Conservation (phyloP, 345 rosid species). For the Kandelia obovata region DNA sequence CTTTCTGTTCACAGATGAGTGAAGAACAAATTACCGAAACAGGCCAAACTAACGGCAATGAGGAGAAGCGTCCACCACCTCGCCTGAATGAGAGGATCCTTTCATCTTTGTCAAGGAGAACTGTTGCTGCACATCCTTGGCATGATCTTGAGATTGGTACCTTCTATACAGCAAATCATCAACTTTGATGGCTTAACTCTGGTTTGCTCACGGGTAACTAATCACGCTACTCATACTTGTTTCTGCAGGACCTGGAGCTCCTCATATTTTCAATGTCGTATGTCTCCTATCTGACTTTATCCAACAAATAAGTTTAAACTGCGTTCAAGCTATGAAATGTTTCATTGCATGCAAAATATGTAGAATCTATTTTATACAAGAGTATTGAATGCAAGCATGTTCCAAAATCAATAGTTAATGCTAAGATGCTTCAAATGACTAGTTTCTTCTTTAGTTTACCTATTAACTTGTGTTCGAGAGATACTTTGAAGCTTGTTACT, state of each 20-base stretch:
- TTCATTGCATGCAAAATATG: too few relatives aligned
- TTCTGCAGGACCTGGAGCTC: slow-evolving; percentile 86
- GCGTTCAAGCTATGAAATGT: background rate
- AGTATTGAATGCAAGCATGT: background rate
- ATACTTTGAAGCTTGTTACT: background rate
- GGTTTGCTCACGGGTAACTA: slow-evolving; percentile 10
- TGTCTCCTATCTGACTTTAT: slow-evolving; percentile 10
- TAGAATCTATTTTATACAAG: background rate
- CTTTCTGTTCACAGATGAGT: slow-evolving; percentile 24
- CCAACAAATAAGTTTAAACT: background rate
- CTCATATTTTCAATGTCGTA: slow-evolving; percentile 46
- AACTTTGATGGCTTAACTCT: slow-evolving; percentile 3
- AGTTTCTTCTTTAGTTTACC: background rate
- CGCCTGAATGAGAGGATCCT: slow-evolving; percentile 88
- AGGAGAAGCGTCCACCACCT: slow-evolving; percentile 31
- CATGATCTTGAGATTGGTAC: slow-evolving; percentile 98
- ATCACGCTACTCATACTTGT: slow-evolving; percentile 15
- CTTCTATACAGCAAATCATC: background rate
- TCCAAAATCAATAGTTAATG: background rate
- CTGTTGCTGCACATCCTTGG: slow-evolving; percentile 99
- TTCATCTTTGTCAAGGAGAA: slow-evolving; percentile 83
- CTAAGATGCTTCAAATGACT: background rate
- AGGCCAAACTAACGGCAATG: background rate
- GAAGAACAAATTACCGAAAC: background rate
- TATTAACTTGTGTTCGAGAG: background rate